Percentiles rank a stretch among this genome's conserved stretches.
These are phyloP conservation scores for Hibiscus trionum DNA, from an alignment of 345 rosid genomes.

Conservation along the genomic window DNA sequence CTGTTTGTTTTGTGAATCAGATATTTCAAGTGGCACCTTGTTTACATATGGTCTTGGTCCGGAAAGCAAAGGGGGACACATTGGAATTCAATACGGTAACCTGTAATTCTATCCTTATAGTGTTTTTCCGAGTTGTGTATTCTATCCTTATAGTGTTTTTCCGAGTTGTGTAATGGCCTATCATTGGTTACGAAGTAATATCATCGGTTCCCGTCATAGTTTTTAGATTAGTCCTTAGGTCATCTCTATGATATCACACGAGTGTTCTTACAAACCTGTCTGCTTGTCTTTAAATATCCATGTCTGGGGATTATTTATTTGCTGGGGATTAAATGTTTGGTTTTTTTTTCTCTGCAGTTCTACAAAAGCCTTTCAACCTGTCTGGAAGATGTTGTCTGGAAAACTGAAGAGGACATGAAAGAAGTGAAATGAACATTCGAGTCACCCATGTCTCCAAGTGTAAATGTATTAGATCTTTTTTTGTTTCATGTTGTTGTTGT, in stretches of 20 bases:
- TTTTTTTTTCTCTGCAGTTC: conserved; percentile 52
- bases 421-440: conserved; percentile 16
- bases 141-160: background rate
- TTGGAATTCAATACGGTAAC: conserved; percentile 82
- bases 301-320: background rate
- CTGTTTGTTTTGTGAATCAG: conserved; percentile 26
- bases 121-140: background rate
- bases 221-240: background rate
- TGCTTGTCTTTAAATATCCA: background rate
- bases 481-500: background rate
- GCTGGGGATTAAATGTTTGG: background rate
- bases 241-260: background rate
- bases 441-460: conserved; percentile 6
- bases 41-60: conserved; percentile 85
- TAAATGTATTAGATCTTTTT: background rate
- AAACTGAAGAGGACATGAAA: conserved; percentile 74
- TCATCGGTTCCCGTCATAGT: background rate
- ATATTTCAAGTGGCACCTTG: conserved; percentile 93
- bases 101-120: background rate
- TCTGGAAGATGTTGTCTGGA: conserved; percentile 86
- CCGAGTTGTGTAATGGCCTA: background rate
- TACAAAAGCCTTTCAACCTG: conserved; percentile 68
- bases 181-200: no score
- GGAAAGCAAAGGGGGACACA: conserved; percentile 93
- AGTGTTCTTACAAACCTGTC: background rate